Percentiles rank a stretch among this genome's conserved stretches.
Evolutionary conservation across 2,329 filamentous ascomycete genomes (phyloP).

Genomic region (Pseudogymnoascus sp.): DNA sequence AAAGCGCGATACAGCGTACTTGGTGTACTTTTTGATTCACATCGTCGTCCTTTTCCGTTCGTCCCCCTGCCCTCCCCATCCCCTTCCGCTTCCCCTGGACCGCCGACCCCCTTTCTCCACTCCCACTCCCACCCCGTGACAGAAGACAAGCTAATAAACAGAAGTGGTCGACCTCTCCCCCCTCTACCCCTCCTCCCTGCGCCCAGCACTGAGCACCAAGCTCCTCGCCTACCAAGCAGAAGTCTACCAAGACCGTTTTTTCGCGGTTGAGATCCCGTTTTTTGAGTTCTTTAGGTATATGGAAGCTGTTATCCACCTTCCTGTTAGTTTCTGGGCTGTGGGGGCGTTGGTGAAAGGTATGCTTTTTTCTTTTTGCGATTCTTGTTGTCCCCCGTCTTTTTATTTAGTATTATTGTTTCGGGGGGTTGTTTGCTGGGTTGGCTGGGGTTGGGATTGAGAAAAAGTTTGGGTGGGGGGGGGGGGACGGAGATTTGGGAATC

Average conservation of each 20-base stretch:
- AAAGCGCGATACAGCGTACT: constrained; percentile 32
- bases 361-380: too few species aligned
- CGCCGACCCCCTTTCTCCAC: neutral
- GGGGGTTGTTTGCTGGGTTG: too few species aligned
- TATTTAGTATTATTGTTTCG: too few species aligned
- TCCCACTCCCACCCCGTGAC: neutral
- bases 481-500: too few species aligned
- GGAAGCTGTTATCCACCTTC: constrained; percentile 52
- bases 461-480: too few species aligned
- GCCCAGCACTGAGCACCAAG: constrained; percentile 38
- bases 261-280: constrained; percentile 44
- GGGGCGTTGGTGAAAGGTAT: constrained; percentile 35
- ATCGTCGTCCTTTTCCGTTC: constrained; percentile 9
- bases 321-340: constrained; percentile 51
- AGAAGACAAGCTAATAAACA: neutral
- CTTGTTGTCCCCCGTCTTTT: too few species aligned
- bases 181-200: constrained; percentile 45
- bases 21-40: constrained; percentile 54
- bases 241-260: constrained; percentile 56
- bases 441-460: too few species aligned
- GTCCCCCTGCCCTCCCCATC: neutral
- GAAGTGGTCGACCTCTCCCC: constrained; percentile 51
- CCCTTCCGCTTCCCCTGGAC: neutral
- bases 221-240: constrained; percentile 49
- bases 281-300: constrained; percentile 49